These are phyloP conservation scores for Flaveria bidentis DNA, from an alignment of 129 eudicot genomes.

Conservation along the genomic window DNA sequence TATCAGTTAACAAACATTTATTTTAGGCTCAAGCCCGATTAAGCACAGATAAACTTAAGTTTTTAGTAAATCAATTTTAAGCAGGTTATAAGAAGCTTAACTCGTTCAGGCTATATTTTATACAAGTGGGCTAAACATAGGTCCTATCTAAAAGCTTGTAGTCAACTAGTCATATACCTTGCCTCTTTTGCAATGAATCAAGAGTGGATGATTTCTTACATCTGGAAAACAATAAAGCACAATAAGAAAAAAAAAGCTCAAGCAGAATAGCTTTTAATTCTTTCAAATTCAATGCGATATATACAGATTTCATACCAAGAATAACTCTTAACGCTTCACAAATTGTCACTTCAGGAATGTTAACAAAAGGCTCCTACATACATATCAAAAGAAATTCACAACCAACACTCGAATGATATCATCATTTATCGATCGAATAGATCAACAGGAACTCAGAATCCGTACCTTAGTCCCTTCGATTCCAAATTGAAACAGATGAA, in stretches of 20 bases:
- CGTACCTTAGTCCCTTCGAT: slow-evolving; percentile 70
- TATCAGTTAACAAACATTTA: too few relatives aligned
- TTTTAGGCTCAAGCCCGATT: background rate
- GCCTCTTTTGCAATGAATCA: slow-evolving; percentile 96
- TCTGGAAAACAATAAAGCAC: slow-evolving; percentile 42
- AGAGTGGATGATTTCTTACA: slow-evolving; percentile 75
- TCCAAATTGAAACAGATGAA: slow-evolving; percentile 59
- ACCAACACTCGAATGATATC: too few relatives aligned
- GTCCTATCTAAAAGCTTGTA: slow-evolving; percentile 22
- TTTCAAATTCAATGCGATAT: background rate
- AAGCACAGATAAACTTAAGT: too few relatives aligned
- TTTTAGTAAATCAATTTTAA: too few relatives aligned
- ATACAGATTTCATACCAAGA: slow-evolving; percentile 50
- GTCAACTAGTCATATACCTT: slow-evolving; percentile 56
- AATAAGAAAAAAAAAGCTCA: background rate
- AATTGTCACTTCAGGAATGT: slow-evolving; percentile 72
- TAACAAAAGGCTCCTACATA: slow-evolving; percentile 81
- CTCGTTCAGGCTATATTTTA: background rate
- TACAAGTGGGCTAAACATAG: background rate
- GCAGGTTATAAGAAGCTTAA: too few relatives aligned
- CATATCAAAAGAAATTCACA: background rate
- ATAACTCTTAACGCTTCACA: slow-evolving; percentile 79
- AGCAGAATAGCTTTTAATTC: background rate
- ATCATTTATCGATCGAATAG: too few relatives aligned
- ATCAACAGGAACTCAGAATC: background rate